Evolutionary conservation across 1,284 basidiomycete genomes (phyloP).

Genomic region (Vanrija humicola): DNA sequence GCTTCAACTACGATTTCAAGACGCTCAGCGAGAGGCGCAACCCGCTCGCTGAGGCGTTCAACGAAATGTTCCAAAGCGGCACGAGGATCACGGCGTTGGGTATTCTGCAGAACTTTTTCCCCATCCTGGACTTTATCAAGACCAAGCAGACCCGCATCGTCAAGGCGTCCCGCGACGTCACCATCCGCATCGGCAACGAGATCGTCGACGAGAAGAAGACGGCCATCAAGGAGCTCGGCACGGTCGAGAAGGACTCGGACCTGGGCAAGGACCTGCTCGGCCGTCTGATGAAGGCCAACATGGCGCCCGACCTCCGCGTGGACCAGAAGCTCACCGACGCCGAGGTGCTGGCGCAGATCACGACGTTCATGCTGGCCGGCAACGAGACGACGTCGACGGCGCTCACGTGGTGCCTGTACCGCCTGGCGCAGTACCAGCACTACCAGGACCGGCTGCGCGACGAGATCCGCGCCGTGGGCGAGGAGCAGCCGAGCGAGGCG

Average conservation of each 20-base stretch:
- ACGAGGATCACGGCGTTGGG: conserved; percentile 53
- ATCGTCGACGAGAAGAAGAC: conserved; percentile 48
- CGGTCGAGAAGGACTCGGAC: conserved; percentile 20
- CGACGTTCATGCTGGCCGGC: conserved; percentile 62
- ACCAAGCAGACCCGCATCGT: not conserved
- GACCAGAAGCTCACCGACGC: conserved; percentile 59
- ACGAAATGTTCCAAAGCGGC: conserved; percentile 29
- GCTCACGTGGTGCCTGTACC: conserved; percentile 68
- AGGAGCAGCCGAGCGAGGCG: conserved; percentile 15
- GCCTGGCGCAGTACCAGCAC: conserved; percentile 57
- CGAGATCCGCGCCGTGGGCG: conserved; percentile 45
- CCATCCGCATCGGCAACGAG: conserved; percentile 30
- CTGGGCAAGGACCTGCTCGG: not conserved
- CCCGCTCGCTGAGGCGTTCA: conserved; percentile 23
- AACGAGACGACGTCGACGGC: conserved; percentile 73
- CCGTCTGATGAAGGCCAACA: conserved; percentile 55
- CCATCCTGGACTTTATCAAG: conserved; percentile 52
- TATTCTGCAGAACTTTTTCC: conserved; percentile 61
- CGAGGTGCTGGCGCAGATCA: conserved; percentile 71
- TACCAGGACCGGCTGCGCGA: conserved; percentile 59
- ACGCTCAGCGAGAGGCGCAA: conserved; percentile 26
- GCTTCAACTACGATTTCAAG: conserved; percentile 59
- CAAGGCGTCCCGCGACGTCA: not conserved
- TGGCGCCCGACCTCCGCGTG: conserved; percentile 55
- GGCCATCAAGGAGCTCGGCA: conserved; percentile 58